A percentile compares a stretch with the other conserved stretches of the same genome.
Conservation (phyloP, 352 stramenopile species). For the Globisporangium acanthophoron region DNA sequence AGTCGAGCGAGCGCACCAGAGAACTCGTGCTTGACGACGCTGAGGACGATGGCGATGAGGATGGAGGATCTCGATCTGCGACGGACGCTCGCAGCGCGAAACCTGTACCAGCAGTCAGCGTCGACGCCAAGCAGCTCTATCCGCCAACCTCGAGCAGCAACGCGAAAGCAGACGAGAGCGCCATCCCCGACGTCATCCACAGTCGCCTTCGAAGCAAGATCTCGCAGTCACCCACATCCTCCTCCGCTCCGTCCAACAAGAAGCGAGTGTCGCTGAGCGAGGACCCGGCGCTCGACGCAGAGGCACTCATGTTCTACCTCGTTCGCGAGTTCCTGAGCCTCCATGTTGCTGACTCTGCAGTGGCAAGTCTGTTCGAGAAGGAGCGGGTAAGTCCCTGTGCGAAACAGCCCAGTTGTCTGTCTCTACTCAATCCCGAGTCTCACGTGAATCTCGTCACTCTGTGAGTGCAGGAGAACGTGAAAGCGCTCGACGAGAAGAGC, state of each 20-base stretch:
- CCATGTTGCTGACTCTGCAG: slow-evolving; percentile 24
- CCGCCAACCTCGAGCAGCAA: not conserved
- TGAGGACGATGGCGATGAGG: slow-evolving; percentile 4
- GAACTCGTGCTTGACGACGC: slow-evolving; percentile 27
- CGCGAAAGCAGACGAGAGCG: not conserved
- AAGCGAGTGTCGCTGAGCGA: slow-evolving; percentile 5
- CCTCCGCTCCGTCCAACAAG: not conserved
- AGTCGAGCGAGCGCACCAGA: slow-evolving; percentile 6
- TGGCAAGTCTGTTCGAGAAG: slow-evolving; percentile 37
- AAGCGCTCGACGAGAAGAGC: slow-evolving; percentile 9
- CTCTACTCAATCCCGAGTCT: not conserved
- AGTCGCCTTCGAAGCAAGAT: slow-evolving; percentile 10
- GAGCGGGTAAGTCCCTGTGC: slow-evolving; percentile 18
- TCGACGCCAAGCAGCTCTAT: not conserved
- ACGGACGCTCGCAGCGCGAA: not conserved
- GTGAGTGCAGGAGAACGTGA: not conserved
- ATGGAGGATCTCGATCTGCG: not conserved
- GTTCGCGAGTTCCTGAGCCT: slow-evolving; percentile 56
- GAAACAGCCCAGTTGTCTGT: not conserved
- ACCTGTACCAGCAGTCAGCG: not conserved
- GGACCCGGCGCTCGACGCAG: slow-evolving; percentile 6
- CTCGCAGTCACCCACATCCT: not conserved
- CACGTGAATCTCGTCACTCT: not conserved
- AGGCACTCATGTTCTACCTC: slow-evolving; percentile 41
- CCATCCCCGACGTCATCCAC: slow-evolving; percentile 8